Conservation (phyloP, 768 basidiomycete genomes). For the Fibroporia radiculosa region DNA sequence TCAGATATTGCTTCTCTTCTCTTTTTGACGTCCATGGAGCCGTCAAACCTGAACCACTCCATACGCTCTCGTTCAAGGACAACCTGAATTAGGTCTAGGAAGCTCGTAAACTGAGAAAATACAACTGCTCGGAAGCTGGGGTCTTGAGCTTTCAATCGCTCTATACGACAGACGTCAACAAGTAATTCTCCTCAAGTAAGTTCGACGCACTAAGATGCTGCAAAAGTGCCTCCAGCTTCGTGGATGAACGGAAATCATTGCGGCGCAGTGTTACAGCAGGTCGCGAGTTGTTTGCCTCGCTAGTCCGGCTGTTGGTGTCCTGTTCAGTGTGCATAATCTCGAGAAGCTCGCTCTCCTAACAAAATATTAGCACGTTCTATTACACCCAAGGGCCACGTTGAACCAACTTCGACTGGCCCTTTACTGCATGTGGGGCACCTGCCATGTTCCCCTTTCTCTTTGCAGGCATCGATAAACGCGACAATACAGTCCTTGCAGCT, state of each 20-base stretch:
- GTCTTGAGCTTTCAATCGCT: conserved; percentile 60
- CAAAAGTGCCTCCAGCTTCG: conserved; percentile 82
- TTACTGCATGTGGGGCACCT: conserved; percentile 73
- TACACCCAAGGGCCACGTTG: neutral
- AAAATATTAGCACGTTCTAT: neutral
- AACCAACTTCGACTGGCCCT: conserved; percentile 53
- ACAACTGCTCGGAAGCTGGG: conserved; percentile 78
- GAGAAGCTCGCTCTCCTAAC: conserved; percentile 50
- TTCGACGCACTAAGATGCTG: conserved; percentile 52
- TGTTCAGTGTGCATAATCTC: conserved; percentile 48
- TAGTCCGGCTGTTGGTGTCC: conserved; percentile 15
- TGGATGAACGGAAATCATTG: conserved; percentile 84
- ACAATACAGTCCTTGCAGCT: conserved; percentile 92
- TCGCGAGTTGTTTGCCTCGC: conserved; percentile 28
- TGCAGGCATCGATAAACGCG: conserved; percentile 58
- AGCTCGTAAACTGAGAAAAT: conserved; percentile 87
- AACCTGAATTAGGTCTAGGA: conserved; percentile 73
- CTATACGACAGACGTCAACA: too few species aligned
- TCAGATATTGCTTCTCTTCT: conserved; percentile 66
- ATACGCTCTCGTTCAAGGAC: conserved; percentile 63
- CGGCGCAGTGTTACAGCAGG: conserved; percentile 53
- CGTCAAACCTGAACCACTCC: conserved; percentile 79
- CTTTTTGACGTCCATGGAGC: conserved; percentile 84
- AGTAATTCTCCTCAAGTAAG: neutral
- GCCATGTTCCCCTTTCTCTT: conserved; percentile 61